Evolutionary conservation across 495 filamentous ascomycete species (phyloP).

Genomic region (Collariella sp.): DNA sequence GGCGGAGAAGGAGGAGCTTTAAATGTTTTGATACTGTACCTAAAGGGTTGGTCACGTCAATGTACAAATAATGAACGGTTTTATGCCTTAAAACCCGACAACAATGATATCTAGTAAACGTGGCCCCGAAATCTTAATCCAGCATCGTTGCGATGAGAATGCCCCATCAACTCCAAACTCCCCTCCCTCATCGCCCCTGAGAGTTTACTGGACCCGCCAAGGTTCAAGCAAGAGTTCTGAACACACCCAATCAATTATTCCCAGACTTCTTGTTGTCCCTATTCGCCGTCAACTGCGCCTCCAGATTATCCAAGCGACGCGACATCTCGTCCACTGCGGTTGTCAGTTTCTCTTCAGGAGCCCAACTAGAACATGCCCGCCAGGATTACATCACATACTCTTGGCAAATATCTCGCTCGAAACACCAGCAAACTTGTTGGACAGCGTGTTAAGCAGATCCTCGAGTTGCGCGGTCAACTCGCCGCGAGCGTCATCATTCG

Average conservation of each 20-base stretch:
- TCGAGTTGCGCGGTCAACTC: conserved; percentile 74
- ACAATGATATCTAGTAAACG: no score
- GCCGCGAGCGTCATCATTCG: conserved; percentile 36
- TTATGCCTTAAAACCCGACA: no score
- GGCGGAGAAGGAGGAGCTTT: conserved; percentile 60
- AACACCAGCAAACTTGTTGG: conserved; percentile 72
- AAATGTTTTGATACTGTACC: conserved; percentile 20
- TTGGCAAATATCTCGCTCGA: conserved; percentile 82
- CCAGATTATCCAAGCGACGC: conserved; percentile 75
- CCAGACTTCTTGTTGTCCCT: conserved; percentile 35
- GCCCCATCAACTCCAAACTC: background rate
- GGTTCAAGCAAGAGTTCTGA: no score
- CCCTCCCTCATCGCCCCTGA: background rate
- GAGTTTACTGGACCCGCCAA: background rate
- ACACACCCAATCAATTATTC: background rate
- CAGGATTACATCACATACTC: conserved; percentile 55
- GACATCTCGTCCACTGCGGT: conserved; percentile 89
- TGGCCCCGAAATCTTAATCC: background rate
- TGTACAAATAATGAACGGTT: background rate
- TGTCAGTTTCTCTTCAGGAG: background rate
- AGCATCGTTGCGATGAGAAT: background rate
- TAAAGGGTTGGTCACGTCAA: background rate
- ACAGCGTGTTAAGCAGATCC: conserved; percentile 73
- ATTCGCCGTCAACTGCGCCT: conserved; percentile 56
- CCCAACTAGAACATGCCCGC: background rate